Base-by-base conservation (phyloP, 163 green algal species). In the Chlorella variabilis region DNA sequence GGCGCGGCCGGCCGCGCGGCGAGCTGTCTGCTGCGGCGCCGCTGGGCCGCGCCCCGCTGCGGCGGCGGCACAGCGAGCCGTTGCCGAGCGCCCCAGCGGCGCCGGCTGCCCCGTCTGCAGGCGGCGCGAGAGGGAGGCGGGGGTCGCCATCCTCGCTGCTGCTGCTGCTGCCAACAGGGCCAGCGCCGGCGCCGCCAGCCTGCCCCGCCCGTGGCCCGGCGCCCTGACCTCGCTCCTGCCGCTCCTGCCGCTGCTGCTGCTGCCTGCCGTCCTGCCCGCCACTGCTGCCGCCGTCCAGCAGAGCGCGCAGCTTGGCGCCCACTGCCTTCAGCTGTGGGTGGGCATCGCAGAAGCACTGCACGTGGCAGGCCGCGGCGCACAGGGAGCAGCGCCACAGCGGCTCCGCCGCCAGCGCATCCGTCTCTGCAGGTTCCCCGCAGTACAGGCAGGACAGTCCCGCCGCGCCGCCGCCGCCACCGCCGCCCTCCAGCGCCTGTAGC, bases 381-480 rank as follows among this genome's bases (percentile, higher is more conserved):
- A 87, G 87, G 3, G 78, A 82, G 85, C 92, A 95, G 38, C 66
- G 61, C 91, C 91, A 95, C 34, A 90, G 84, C 4, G 91, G 89
- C 83, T 94, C 90, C 45, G 86, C 69, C 69, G 91, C 89, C 67
- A 93, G 74, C 38, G 21, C 56, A 21, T 79, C 71, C 4, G 33
- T 56, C 1, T 68, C 66, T 39, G 61, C 59, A 25, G 89, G 77
- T 69, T 92, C 87, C 3, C 66, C 59, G 81, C 91, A 95, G 77
- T 93, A 94, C 4, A 94, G 38, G 74, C 91, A 94, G 17, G 87
- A 42, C 45, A 85, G 83, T 36, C 80, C 45, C 17, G 73, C 75
- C 2, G 34, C 58, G 68, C 86, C 62, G 33, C 41, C 42, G 7
- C n/a, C n/a, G 29, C 41, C 45, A 21, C 15, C 25, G 51, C 34